Conservation (phyloP, 1,284 basidiomycete species). For the Phenoliferia sp. region DNA sequence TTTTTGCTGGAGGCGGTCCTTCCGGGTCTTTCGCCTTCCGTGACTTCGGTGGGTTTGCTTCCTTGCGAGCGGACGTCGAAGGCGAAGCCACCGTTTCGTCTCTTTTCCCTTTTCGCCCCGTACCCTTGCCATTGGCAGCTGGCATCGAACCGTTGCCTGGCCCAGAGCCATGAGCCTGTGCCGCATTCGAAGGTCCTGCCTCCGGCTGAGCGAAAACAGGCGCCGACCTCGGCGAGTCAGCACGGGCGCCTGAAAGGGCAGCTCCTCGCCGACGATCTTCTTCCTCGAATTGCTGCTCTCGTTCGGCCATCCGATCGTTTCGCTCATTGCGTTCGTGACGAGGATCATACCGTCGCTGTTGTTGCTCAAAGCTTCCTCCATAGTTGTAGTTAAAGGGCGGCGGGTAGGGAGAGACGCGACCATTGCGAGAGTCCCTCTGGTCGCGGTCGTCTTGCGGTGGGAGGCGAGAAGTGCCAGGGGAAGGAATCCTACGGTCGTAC, state of each 20-base stretch:
- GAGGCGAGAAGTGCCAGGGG: conserved; percentile 1
- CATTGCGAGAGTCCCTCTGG: neutral
- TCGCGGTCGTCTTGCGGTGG: neutral
- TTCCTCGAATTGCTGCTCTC: neutral
- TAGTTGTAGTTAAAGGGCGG: neutral
- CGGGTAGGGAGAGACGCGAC: neutral
- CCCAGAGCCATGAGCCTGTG: neutral
- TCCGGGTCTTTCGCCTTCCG: conserved; percentile 5
- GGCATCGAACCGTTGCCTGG: neutral
- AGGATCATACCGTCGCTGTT: neutral
- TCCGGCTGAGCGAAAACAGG: neutral
- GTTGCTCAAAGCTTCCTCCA: neutral
- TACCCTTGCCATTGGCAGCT: conserved; percentile 3
- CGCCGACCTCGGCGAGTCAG: neutral
- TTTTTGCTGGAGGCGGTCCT: conserved; percentile 1
- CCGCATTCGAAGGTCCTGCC: neutral
- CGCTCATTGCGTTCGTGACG: neutral
- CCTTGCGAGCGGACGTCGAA: neutral
- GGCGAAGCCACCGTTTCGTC: conserved; percentile 2
- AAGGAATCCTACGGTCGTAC: conserved; percentile 5
- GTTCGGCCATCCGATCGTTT: neutral
- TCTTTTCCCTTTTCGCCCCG: conserved; percentile 14
- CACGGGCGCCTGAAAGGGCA: neutral
- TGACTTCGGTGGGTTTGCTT: neutral
- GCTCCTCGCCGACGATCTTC: neutral